Base-by-base conservation (phyloP, 2,329 filamentous ascomycete species). In the Penicillium freii region DNA sequence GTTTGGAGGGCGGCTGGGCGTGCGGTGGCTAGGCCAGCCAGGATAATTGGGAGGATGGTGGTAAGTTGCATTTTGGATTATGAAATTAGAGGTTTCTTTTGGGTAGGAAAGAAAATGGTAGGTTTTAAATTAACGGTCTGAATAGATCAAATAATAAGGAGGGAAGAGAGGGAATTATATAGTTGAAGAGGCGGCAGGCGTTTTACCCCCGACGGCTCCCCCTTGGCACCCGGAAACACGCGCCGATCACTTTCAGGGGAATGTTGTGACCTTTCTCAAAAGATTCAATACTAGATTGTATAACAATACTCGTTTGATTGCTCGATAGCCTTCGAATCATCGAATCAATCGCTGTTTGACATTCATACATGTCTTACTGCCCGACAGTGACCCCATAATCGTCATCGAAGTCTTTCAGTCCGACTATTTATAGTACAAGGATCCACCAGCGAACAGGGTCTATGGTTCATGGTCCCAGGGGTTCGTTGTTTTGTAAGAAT, bases 41-140 rank as follows among this genome's bases (percentile, higher is more conserved):
- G 61, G 42, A 66, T 56, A 36, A 67, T 40, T 17, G 68, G 55
- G 57, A 72, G 49, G 56, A 69, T 17, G 10, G 65, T 57, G 17
- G 64, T 55, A 58, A 73, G 57, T 51, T 71, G 70, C 71, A 73
- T 73, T 50, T 33, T 67, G 59, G 19, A 21, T 31, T 50, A 27
- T 57, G 36, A 23, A 36, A 31, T 43, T 25, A 5, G 13, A 9
- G 17, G 13, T 19, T 39, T 39, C n/a, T 39, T 21, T 39, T 19
- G n/a, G 36, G 5, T 33, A 19, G n/a, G 3, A 8, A 39, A 9
- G 23, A 8, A 21, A 25, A 10, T 5, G 7, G 23, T 9, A 36
- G 19, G 49, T 9, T 39, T 3, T 19, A 48, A 27, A 27, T 31
- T 2, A 31, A 36, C 38, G 34, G 42, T 54, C 33, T 54, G n/a